A percentile compares a stretch with the other conserved stretches of the same genome.
Evolutionary conservation across 2,329 filamentous ascomycete genomes (phyloP).

Genomic region (Fusarium agapanthi): DNA sequence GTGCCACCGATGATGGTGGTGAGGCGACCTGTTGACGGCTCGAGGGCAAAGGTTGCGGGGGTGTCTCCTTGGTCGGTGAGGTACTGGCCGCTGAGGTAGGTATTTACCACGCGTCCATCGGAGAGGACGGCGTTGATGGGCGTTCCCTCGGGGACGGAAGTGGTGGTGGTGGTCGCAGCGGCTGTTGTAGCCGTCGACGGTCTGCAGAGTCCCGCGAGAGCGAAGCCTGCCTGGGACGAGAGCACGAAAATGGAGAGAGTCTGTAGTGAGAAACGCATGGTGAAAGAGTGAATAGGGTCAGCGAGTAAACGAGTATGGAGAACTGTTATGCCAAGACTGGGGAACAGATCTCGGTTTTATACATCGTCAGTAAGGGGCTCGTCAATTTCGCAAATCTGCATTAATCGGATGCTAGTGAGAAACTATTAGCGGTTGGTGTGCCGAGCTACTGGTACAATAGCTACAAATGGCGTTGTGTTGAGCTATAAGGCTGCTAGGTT

Average conservation of each 20-base stretch:
- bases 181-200: not conserved
- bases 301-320: not conserved
- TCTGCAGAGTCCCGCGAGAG: not conserved
- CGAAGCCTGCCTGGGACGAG: not conserved
- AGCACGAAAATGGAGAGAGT: rapidly evolving
- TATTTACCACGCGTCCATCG: not conserved
- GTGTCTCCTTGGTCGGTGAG: not conserved
- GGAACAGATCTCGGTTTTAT: not conserved
- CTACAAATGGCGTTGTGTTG: not conserved
- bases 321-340: not conserved
- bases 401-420: not conserved
- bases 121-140: not conserved
- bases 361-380: not conserved
- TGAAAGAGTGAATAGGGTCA: too few species aligned
- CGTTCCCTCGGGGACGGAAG: not conserved
- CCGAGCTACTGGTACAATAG: not conserved
- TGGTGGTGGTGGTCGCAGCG: not conserved
- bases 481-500: not conserved
- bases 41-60: not conserved
- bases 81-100: not conserved
- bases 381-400: not conserved
- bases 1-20: not conserved
- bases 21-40: not conserved
- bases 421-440: not conserved
- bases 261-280: rapidly evolving